These are phyloP conservation scores for Diaporthe longicolla DNA, from an alignment of 2,329 filamentous ascomycete genomes.

Conservation along the genomic window DNA sequence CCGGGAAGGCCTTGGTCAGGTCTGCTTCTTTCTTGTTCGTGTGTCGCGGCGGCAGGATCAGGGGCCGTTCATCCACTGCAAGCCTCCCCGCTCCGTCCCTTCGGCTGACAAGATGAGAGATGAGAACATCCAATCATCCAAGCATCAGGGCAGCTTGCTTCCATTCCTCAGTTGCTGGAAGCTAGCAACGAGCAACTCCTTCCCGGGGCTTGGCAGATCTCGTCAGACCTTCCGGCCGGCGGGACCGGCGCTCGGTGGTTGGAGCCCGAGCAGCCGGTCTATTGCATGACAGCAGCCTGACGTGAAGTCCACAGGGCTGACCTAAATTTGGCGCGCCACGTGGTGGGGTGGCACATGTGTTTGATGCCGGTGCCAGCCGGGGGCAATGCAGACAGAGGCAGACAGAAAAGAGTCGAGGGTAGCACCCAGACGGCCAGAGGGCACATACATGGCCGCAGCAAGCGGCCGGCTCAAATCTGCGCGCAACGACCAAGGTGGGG, in stretches of 20 bases:
- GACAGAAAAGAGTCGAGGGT: too few species aligned
- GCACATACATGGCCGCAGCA: neutral
- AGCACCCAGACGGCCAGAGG: too few species aligned
- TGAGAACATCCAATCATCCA: too few species aligned
- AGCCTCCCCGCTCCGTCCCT: neutral
- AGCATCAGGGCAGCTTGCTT: too few species aligned
- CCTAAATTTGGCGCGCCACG: constrained; percentile 38
- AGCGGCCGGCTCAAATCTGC: constrained; percentile 18
- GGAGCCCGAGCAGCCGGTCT: neutral
- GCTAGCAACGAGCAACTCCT: constrained; percentile 16
- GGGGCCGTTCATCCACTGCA: constrained; percentile 5
- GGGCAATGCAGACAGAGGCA: neutral
- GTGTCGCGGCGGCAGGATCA: constrained; percentile 6
- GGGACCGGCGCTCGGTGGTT: neutral
- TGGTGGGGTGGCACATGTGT: constrained; percentile 17
- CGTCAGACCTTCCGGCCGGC: constrained; percentile 13
- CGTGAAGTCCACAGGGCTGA: constrained; percentile 18
- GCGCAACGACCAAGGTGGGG: constrained; percentile 5
- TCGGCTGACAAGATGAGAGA: too few species aligned
- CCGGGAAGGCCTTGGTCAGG: neutral
- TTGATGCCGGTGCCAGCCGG: neutral
- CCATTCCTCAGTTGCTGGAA: neutral
- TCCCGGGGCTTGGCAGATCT: constrained; percentile 37
- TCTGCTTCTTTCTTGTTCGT: constrained; percentile 8
- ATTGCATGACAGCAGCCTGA: neutral